A percentile compares a stretch with the other conserved stretches of the same genome.
These are phyloP conservation scores for Sordaria brevicollis DNA, from an alignment of 495 filamentous ascomycete genomes.

Conservation along the genomic window DNA sequence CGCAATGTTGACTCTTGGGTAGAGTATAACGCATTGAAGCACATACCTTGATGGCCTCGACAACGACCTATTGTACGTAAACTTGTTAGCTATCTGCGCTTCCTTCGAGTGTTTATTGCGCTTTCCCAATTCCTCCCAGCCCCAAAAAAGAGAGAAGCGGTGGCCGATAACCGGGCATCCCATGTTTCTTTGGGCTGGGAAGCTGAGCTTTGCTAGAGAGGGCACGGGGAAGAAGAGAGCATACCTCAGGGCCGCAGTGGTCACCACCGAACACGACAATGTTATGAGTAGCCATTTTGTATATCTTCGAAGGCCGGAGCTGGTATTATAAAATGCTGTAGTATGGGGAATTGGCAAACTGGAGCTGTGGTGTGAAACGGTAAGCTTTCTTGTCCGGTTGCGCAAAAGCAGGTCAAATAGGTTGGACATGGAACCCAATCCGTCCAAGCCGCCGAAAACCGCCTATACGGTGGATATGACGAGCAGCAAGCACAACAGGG, in stretches of 20 bases:
- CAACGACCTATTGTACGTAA: slow-evolving; percentile 30
- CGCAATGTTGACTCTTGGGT: not conserved
- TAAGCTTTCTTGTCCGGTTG: not conserved
- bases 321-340: not conserved
- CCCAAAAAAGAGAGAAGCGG: not conserved
- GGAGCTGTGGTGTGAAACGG: not conserved
- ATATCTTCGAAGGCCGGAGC: not conserved
- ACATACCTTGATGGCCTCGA: slow-evolving; percentile 76
- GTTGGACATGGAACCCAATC: not conserved
- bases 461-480: not conserved
- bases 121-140: not conserved
- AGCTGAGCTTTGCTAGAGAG: not conserved
- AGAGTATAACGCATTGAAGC: not conserved
- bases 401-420: not conserved
- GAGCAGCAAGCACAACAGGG: not conserved
- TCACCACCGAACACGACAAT: slow-evolving; percentile 75
- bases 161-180: not conserved
- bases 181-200: not conserved
- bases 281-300: slow-evolving; percentile 40
- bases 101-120: not conserved
- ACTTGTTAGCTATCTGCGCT: not conserved
- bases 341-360: not conserved
- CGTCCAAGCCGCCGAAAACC: not conserved
- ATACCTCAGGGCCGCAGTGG: slow-evolving; percentile 90
- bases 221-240: slow-evolving; percentile 7